Conservation (phyloP, 1,139 yeast species). For the Geotrichum australiense region DNA sequence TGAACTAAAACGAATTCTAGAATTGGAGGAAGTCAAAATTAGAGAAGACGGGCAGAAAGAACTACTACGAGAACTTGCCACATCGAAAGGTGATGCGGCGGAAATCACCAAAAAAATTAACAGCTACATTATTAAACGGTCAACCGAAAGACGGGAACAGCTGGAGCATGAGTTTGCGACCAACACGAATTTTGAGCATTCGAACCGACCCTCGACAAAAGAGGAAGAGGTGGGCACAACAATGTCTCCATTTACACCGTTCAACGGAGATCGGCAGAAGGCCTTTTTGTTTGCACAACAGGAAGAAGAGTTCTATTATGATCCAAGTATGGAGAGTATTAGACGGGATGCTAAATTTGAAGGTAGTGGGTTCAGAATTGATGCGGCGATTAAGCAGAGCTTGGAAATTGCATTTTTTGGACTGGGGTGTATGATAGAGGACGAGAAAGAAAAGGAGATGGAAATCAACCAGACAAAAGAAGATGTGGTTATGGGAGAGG, state of each 20-base stretch:
- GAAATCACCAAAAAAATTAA: slow-evolving; percentile 48
- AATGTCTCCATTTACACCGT: slow-evolving; percentile 80
- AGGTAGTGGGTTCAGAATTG: slow-evolving; percentile 81
- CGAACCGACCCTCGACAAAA: slow-evolving; percentile 12
- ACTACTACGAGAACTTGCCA: slow-evolving; percentile 56
- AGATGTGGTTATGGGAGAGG: not conserved
- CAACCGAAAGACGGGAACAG: slow-evolving; percentile 59
- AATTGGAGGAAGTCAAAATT: slow-evolving; percentile 34
- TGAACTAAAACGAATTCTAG: slow-evolving; percentile 32
- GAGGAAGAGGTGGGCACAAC: slow-evolving; percentile 21
- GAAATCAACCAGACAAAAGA: not conserved
- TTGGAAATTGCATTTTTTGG: slow-evolving; percentile 88
- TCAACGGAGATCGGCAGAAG: slow-evolving; percentile 76
- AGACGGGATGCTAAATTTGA: slow-evolving; percentile 59
- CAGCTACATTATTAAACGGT: slow-evolving; percentile 58
- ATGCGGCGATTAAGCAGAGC: slow-evolving; percentile 65
- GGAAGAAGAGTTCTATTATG: slow-evolving; percentile 49
- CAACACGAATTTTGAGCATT: slow-evolving; percentile 24
- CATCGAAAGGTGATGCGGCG: slow-evolving; percentile 42
- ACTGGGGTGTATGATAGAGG: slow-evolving; percentile 67
- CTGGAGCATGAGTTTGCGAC: slow-evolving; percentile 52
- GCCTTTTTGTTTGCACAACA: slow-evolving; percentile 42
- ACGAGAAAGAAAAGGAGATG: slow-evolving; percentile 42
- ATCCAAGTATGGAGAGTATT: slow-evolving; percentile 54
- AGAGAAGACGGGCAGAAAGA: slow-evolving; percentile 57